Percentiles rank a stretch among this genome's conserved stretches.
Evolutionary conservation across 2,329 filamentous ascomycete genomes (phyloP).

Genomic region (Pestalotiopsis sp.): DNA sequence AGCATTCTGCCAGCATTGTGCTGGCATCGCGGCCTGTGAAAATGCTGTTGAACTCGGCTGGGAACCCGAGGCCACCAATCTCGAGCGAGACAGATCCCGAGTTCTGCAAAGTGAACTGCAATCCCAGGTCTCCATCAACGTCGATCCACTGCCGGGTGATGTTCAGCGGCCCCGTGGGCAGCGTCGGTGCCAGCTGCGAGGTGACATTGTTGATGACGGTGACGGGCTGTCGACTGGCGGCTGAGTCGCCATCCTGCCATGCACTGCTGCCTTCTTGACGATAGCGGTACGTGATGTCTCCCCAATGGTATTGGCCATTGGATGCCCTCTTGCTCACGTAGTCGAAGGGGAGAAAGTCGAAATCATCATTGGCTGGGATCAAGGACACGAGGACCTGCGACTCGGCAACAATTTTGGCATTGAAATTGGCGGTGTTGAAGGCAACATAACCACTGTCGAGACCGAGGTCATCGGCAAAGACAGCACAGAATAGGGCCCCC

Average conservation of each 20-base stretch:
- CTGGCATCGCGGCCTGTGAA: slow-evolving; percentile 53
- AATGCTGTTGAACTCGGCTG: slow-evolving; percentile 65
- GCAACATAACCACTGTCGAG: slow-evolving; percentile 42
- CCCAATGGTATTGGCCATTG: slow-evolving; percentile 60
- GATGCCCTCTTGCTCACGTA: slow-evolving; percentile 47
- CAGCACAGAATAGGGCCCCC: background rate
- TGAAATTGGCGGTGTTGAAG: slow-evolving; percentile 43
- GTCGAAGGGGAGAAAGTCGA: slow-evolving; percentile 60
- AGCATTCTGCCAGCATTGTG: slow-evolving; percentile 53
- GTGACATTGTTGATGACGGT: slow-evolving; percentile 28
- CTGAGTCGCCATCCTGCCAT: slow-evolving; percentile 53
- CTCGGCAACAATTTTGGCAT: slow-evolving; percentile 43
- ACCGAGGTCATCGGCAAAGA: slow-evolving; percentile 37
- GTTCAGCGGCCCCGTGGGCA: slow-evolving; percentile 42
- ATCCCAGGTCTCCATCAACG: slow-evolving; percentile 48
- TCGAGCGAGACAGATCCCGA: slow-evolving; percentile 43
- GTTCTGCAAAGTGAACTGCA: slow-evolving; percentile 56
- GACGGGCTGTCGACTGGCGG: slow-evolving; percentile 41
- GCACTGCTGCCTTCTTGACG: slow-evolving; percentile 37
- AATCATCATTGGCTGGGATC: slow-evolving; percentile 39
- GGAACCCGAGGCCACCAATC: slow-evolving; percentile 60
- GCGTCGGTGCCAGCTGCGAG: slow-evolving; percentile 43
- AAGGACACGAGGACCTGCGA: slow-evolving; percentile 54
- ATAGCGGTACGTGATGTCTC: slow-evolving; percentile 60
- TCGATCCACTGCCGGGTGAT: slow-evolving; percentile 57